Percentiles rank a stretch among this genome's conserved stretches.
Evolutionary conservation across 768 basidiomycete genomes (phyloP).

Genomic region (Amanita exitialis): DNA sequence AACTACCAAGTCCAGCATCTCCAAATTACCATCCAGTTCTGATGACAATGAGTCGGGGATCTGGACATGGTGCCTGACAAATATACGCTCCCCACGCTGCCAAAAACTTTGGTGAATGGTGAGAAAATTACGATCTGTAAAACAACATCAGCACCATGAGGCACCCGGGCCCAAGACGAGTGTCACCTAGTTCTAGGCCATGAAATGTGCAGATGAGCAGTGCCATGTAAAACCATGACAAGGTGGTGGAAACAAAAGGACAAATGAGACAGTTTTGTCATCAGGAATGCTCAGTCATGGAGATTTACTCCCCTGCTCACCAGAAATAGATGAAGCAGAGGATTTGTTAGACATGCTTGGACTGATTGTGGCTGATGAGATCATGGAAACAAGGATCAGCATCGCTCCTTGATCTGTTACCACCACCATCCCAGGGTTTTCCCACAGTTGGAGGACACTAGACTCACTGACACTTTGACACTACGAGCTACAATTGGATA

Average conservation of each 20-base stretch:
- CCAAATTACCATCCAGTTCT: neutral
- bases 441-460: no score
- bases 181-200: conserved; percentile 1
- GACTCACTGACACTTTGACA: no score
- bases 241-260: neutral
- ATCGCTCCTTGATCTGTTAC: no score
- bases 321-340: neutral
- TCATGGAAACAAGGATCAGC: neutral
- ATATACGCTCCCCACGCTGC: neutral
- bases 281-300: neutral
- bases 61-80: neutral
- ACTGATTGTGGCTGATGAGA: neutral
- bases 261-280: neutral
- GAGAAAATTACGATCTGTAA: neutral
- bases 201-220: neutral
- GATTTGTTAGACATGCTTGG: neutral
- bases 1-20: neutral
- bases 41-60: neutral
- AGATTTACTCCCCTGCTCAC: neutral
- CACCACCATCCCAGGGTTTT: no score
- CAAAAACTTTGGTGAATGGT: neutral
- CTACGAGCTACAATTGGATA: no score
- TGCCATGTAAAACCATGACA: neutral
- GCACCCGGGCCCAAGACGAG: conserved; percentile 1
- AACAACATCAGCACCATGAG: conserved; percentile 1